These are phyloP conservation scores for Coemansia sp. DNA, from an alignment of 192 early-diverging fungal species.

Conservation along the genomic window DNA sequence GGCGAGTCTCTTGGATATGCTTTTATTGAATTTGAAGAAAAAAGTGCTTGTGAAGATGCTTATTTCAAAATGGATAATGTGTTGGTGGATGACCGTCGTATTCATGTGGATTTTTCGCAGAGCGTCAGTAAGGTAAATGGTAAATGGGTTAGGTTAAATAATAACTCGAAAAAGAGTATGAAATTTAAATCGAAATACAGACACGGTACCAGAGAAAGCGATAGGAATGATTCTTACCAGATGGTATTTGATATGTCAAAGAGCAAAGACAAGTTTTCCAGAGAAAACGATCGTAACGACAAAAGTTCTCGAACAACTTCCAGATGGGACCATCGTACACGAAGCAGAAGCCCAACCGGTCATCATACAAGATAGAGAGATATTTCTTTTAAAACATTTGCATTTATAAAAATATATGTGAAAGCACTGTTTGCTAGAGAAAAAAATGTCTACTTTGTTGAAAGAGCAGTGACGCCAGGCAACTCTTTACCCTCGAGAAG, in stretches of 20 bases:
- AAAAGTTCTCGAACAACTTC: no score
- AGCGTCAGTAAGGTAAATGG: constrained; percentile 81
- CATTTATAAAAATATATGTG: background rate
- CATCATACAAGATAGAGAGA: background rate
- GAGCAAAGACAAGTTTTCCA: background rate
- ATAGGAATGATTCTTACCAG: constrained; percentile 8
- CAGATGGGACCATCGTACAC: background rate
- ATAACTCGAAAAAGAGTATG: background rate
- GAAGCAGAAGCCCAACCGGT: constrained; percentile 7
- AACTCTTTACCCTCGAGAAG: constrained; percentile 93
- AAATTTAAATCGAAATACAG: constrained; percentile 17
- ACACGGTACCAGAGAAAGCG: background rate
- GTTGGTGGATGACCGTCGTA: constrained; percentile 90
- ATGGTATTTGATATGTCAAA: constrained; percentile 39
- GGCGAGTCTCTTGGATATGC: constrained; percentile 88
- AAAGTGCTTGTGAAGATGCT: constrained; percentile 85
- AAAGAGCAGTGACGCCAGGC: constrained; percentile 72
- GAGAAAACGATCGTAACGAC: background rate
- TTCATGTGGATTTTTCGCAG: constrained; percentile 98
- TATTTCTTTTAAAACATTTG: background rate
- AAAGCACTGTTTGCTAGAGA: constrained; percentile 2
- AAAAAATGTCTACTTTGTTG: constrained; percentile 50
- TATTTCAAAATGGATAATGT: constrained; percentile 98
- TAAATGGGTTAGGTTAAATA: constrained; percentile 62
- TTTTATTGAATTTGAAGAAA: constrained; percentile 92